A percentile compares a stretch with the other conserved stretches of the same genome.
Evolutionary conservation across 2,329 filamentous ascomycete genomes (phyloP).

Genomic region (Westerdykella sp.): DNA sequence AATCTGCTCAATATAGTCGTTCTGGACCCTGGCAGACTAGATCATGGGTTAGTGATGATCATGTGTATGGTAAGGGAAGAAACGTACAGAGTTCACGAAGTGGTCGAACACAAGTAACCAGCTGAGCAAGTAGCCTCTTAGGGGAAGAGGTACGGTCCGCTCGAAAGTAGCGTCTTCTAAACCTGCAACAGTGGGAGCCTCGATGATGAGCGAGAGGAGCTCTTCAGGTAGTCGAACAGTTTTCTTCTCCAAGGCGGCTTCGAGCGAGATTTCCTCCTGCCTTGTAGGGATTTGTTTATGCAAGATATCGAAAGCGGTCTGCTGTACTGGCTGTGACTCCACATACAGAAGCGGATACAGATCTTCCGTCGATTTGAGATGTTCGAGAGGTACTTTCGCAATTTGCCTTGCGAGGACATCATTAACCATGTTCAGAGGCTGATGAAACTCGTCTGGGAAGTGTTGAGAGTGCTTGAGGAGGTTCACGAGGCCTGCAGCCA

Average conservation of each 20-base stretch:
- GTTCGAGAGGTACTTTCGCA: constrained; percentile 55
- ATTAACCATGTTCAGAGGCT: constrained; percentile 70
- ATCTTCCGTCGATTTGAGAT: constrained; percentile 58
- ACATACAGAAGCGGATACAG: constrained; percentile 73
- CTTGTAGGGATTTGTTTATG: constrained; percentile 69
- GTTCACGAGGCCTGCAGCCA: constrained; percentile 54
- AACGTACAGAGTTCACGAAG: constrained; percentile 60
- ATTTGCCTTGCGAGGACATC: constrained; percentile 65
- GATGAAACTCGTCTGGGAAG: constrained; percentile 49
- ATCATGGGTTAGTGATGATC: constrained; percentile 17
- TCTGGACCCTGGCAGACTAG: constrained; percentile 71
- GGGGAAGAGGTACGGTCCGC: constrained; percentile 57
- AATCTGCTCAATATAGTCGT: constrained; percentile 72
- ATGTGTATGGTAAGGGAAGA: neutral
- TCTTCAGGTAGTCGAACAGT: constrained; percentile 74
- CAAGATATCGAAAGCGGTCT: constrained; percentile 71
- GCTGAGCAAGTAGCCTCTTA: constrained; percentile 77
- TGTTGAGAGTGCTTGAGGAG: constrained; percentile 54
- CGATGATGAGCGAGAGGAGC: constrained; percentile 73
- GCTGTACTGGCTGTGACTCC: constrained; percentile 68
- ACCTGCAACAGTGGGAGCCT: constrained; percentile 65
- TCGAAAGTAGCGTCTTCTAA: constrained; percentile 61
- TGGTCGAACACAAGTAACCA: constrained; percentile 90
- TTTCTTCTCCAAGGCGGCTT: constrained; percentile 65
- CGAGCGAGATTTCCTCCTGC: constrained; percentile 77